Evolutionary conservation across 2,329 filamentous ascomycete species (phyloP), one percentile per base, ranked within the genome.

Genomic region (Pyricularia sp.): DNA sequence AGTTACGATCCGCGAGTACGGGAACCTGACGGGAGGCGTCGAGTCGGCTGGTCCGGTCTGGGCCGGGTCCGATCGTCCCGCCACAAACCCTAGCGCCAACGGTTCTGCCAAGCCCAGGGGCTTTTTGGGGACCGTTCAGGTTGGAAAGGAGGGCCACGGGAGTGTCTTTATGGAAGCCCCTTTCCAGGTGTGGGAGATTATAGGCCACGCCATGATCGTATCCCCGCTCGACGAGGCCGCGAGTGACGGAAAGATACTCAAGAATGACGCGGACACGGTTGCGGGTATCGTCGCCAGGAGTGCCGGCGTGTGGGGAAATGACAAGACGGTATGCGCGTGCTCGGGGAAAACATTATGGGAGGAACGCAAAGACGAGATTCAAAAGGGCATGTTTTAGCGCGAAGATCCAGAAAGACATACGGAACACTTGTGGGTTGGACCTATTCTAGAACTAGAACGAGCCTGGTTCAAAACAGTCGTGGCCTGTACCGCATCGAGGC

Each of bases 341-440:
- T 97, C 93, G 55, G 95, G 95, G 4, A 98, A 98, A 87, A 98
- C 94, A 69, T 87, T 99, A 12, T 99, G 95, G 95, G 92, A 99
- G 80, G 95, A 99, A 84, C 88, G 95, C 74, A 90, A 90, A 80
- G 94, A 97, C 75, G 92, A 97, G 81, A 88, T 94, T 61, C 85
- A 86, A 73, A 94, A 92, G 81, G 95, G 95, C 2, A 98, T 99
- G 92, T 81, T 95, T 73, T 97, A 68, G 30, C 26, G 55, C 12
- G 26, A 6, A 61, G 25, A 28, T 6, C 58, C 10, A 25, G 58
- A n/a, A n/a, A 26, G 23, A 61, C 12, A 12, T 17, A 25, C 23
- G 12, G 23, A 61, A 12, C n/a, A 12, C 12, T 61, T 61, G n/a
- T 25, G 9, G 2, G 23, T 6, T 26, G 25, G 12, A 9, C 25